Conservation (phyloP, 2,329 filamentous ascomycete species). For the Leptosphaerulina australis region DNA sequence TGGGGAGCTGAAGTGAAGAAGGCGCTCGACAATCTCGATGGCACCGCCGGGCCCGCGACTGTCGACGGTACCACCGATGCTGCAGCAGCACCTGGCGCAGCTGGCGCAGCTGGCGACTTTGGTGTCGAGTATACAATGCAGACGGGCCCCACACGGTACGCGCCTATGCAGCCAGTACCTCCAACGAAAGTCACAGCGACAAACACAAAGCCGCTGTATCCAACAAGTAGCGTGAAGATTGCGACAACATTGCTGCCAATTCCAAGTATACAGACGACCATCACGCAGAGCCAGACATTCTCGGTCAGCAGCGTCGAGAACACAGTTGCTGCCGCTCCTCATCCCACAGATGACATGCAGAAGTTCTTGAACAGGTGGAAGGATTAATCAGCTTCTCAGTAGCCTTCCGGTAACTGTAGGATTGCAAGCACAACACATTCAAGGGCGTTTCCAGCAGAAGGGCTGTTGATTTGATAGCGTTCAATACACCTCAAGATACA, state of each 20-base stretch:
- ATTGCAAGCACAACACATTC: not conserved
- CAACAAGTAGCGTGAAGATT: conserved; percentile 61
- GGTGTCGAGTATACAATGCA: conserved; percentile 62
- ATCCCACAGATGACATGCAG: conserved; percentile 61
- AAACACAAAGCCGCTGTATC: conserved; percentile 57
- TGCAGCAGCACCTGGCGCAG: conserved; percentile 29
- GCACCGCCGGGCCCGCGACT: conserved; percentile 38
- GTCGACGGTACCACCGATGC: conserved; percentile 31
- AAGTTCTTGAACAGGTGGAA: conserved; percentile 65
- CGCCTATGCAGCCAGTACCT: conserved; percentile 66
- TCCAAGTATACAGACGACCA: conserved; percentile 56
- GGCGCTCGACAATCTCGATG: conserved; percentile 37
- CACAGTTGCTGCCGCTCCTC: conserved; percentile 60
- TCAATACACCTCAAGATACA: conserved; percentile 10
- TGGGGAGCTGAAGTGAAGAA: conserved; percentile 57
- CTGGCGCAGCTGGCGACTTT: conserved; percentile 41
- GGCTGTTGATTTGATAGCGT: conserved; percentile 19
- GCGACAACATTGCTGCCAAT: conserved; percentile 58
- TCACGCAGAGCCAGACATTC: conserved; percentile 59
- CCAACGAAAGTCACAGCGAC: conserved; percentile 64
- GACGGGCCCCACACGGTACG: conserved; percentile 63
- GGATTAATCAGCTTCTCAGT: conserved; percentile 50
- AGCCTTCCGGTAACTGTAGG: not conserved
- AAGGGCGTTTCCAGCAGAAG: conserved; percentile 9
- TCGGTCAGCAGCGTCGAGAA: conserved; percentile 61